These are phyloP conservation scores for Chaetothyriales sp. DNA, from an alignment of 2,329 filamentous ascomycete genomes.

Conservation along the genomic window DNA sequence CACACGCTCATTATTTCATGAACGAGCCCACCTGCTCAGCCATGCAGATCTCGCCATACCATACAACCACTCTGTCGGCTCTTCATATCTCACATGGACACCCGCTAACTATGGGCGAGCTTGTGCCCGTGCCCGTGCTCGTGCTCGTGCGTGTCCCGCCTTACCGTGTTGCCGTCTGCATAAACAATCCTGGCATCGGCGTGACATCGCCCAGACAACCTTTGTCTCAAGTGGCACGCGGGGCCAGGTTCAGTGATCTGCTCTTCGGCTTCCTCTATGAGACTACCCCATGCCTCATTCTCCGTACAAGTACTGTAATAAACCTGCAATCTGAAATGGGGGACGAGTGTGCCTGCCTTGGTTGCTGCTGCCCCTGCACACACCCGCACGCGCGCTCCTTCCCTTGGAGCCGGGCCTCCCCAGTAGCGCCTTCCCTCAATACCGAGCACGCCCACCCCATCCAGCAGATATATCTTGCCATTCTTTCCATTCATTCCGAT, in stretches of 20 bases:
- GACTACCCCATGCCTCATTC: background rate
- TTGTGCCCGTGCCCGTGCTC: too few species aligned
- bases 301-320: too few species aligned
- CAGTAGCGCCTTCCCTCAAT: too few species aligned
- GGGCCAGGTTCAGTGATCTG: background rate
- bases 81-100: background rate
- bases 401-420: too few species aligned
- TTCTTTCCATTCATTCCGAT: too few species aligned
- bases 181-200: background rate
- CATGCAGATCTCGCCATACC: background rate
- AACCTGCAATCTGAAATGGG: background rate
- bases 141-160: too few species aligned
- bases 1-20: background rate
- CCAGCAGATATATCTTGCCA: too few species aligned
- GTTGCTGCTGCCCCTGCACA: too few species aligned
- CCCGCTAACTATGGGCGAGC: too few species aligned
- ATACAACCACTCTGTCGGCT: background rate
- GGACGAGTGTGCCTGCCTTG: too few species aligned
- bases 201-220: background rate
- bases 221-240: background rate
- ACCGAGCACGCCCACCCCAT: too few species aligned
- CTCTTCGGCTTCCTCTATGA: background rate
- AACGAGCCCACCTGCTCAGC: background rate
- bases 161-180: background rate
- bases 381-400: too few species aligned